Percentiles rank a stretch among this genome's conserved stretches.
Conservation (phyloP, 345 rosid genomes). For the Gossypium anomalum region DNA sequence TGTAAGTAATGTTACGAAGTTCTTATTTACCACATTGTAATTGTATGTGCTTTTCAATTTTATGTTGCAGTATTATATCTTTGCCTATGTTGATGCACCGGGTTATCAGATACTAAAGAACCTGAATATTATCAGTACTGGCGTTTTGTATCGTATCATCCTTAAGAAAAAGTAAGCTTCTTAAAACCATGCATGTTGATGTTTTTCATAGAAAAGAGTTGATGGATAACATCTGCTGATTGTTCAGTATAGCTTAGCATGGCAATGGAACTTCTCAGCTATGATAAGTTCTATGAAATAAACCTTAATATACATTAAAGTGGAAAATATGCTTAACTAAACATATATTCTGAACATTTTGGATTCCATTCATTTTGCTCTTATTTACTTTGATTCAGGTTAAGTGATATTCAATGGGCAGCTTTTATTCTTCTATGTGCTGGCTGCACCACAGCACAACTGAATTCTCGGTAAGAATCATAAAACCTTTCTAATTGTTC, state of each 20-base stretch:
- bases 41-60: conserved; percentile 16
- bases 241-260: background rate
- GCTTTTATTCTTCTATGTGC: no score
- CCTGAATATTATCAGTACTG: conserved; percentile 91
- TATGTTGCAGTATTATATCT: conserved; percentile 84
- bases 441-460: no score
- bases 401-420: conserved; percentile 97
- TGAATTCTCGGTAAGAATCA: no score
- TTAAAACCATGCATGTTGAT: background rate
- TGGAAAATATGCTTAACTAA: conserved; percentile 6
- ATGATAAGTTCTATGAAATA: conserved; percentile 19
- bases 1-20: no score
- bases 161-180: conserved; percentile 79
- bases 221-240: background rate
- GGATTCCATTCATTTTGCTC: background rate
- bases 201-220: background rate
- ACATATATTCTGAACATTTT: conserved; percentile 3
- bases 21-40: conserved; percentile 5
- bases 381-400: conserved; percentile 38
- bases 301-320: background rate
- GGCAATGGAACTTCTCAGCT: background rate
- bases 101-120: conserved; percentile 99
- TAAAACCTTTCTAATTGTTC: no score
- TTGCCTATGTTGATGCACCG: conserved; percentile 95
- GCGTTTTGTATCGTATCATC: conserved; percentile 84